phyloP scores from a whole-genome alignment of 768 basidiomycete species.

The Lactarius quietus region DNA sequence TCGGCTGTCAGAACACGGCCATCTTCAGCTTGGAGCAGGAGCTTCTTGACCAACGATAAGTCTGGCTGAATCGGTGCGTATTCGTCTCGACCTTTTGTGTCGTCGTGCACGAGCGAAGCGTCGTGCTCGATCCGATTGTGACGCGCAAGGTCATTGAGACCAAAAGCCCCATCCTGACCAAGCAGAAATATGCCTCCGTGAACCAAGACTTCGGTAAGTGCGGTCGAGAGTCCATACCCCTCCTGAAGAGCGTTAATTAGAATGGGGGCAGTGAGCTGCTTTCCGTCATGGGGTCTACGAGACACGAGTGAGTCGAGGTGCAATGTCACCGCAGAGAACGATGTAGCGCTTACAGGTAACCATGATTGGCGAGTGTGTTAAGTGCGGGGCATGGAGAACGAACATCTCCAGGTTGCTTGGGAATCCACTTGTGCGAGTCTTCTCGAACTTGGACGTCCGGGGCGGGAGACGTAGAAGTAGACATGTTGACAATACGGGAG shows the following conservation, averaged over 20 bases:
- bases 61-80: constrained; percentile 42
- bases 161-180: constrained; percentile 33
- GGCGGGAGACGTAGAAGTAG: not conserved
- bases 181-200: constrained; percentile 29
- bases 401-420: constrained; percentile 36
- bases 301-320: not conserved
- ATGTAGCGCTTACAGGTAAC: constrained; percentile 54
- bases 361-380: constrained; percentile 73
- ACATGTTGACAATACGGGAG: not conserved
- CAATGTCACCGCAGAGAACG: not conserved
- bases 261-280: constrained; percentile 44
- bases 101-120: constrained; percentile 54
- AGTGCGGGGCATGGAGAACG: constrained; percentile 72
- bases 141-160: constrained; percentile 50
- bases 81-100: constrained; percentile 36
- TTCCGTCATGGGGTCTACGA: constrained; percentile 50
- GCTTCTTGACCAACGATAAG: constrained; percentile 35
- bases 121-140: constrained; percentile 64
- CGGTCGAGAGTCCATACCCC: constrained; percentile 61
- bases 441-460: not conserved
- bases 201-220: constrained; percentile 53
- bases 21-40: constrained; percentile 30
- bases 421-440: constrained; percentile 6
- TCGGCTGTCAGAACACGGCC: constrained; percentile 35
- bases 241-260: constrained; percentile 47